Evolutionary conservation across 2,329 filamentous ascomycete genomes (phyloP).

Genomic region (Gnomoniopsis sp.): DNA sequence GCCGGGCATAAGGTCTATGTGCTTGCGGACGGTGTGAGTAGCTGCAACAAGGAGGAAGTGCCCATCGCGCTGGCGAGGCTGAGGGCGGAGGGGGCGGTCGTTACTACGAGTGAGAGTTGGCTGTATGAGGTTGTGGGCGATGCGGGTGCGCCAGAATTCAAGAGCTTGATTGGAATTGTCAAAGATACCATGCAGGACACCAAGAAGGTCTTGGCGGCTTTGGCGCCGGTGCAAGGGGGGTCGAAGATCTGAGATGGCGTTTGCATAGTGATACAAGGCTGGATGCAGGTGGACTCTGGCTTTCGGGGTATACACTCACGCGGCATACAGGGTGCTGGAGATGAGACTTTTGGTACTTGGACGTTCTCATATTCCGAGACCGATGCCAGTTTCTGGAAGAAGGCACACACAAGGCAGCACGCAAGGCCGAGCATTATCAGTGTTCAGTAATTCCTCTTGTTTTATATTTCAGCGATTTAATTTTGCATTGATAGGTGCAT

Average conservation of each 20-base stretch:
- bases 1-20: slow-evolving; percentile 81
- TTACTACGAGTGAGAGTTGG: slow-evolving; percentile 87
- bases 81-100: slow-evolving; percentile 63
- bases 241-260: slow-evolving; percentile 46
- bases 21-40: slow-evolving; percentile 84
- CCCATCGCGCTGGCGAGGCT: slow-evolving; percentile 73
- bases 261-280: background rate
- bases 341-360: background rate
- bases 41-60: slow-evolving; percentile 80
- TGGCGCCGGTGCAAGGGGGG: slow-evolving; percentile 48
- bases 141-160: slow-evolving; percentile 70
- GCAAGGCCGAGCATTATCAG: background rate
- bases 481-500: background rate
- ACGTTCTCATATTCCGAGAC: background rate
- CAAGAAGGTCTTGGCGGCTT: slow-evolving; percentile 60
- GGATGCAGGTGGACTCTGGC: background rate
- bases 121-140: slow-evolving; percentile 89
- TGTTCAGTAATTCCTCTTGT: background rate
- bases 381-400: background rate
- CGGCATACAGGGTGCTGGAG: background rate
- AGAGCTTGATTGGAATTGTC: slow-evolving; percentile 68
- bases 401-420: background rate
- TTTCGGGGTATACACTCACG: background rate
- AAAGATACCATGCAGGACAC: slow-evolving; percentile 74
- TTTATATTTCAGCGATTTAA: background rate